Percentiles rank a stretch among this genome's conserved stretches.
Conservation (phyloP, 1,284 basidiomycete species). For the Heliocybe sulcata region DNA sequence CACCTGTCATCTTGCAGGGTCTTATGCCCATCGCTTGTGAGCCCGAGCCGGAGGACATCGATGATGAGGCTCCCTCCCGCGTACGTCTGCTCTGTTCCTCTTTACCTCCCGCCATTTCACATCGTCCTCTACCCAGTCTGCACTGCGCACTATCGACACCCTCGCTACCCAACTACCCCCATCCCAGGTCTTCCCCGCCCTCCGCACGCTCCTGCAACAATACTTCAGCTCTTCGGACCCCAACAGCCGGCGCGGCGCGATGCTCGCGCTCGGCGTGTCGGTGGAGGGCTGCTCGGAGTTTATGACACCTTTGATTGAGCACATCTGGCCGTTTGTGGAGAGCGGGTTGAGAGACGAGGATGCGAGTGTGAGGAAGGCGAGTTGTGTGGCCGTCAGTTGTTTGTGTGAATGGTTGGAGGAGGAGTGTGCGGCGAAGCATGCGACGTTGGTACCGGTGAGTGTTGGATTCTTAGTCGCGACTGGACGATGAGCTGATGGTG, state of each 20-base stretch:
- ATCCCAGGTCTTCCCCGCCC: slow-evolving; percentile 92
- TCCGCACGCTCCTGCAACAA: slow-evolving; percentile 74
- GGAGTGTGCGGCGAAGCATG: slow-evolving; percentile 84
- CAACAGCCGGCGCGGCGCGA: slow-evolving; percentile 81
- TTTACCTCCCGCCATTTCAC: slow-evolving; percentile 3
- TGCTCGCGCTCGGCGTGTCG: slow-evolving; percentile 93
- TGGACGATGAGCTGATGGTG: no score
- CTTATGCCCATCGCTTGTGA: slow-evolving; percentile 95
- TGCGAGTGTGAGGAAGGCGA: slow-evolving; percentile 86
- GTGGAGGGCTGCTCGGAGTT: slow-evolving; percentile 98
- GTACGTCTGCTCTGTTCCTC: slow-evolving; percentile 36
- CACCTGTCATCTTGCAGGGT: slow-evolving; percentile 82
- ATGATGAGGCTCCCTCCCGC: slow-evolving; percentile 87
- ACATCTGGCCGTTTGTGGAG: slow-evolving; percentile 95
- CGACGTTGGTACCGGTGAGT: slow-evolving; percentile 75
- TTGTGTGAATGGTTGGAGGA: slow-evolving; percentile 98
- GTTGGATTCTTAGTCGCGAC: slow-evolving; percentile 24
- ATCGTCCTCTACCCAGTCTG: slow-evolving; percentile 44
- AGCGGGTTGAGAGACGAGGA: slow-evolving; percentile 83
- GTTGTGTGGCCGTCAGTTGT: slow-evolving; percentile 93
- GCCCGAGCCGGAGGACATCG: slow-evolving; percentile 81
- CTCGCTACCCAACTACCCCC: slow-evolving; percentile 94
- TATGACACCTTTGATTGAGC: slow-evolving; percentile 89
- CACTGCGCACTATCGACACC: slow-evolving; percentile 92
- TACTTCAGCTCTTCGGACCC: slow-evolving; percentile 83